Evolutionary conservation across 805 yeast species (phyloP), one percentile per base, ranked within the genome.

Genomic region (Wickerhamiella sergipiensis): DNA sequence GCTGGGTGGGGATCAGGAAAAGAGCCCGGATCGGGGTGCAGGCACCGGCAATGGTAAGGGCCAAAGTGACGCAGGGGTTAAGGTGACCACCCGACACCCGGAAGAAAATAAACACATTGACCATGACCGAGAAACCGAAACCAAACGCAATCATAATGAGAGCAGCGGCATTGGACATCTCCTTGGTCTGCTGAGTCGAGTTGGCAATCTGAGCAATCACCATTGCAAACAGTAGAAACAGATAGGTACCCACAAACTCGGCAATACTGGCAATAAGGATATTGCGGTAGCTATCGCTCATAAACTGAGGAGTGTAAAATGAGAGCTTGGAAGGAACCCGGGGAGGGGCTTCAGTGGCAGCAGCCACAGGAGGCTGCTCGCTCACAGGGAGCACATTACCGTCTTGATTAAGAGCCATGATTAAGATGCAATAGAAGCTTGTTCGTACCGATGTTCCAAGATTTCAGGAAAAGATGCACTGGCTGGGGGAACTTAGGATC

Each of bases 1-100:
- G 64, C 71, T 86, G 95, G 42, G 89, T 58, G 50, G 81, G 45
- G 67, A 77, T 68, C 80, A 82, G 78, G 51, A 83, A 64, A 21
- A 71, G 65, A 58, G 83, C 89, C 66, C 92, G 78, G 31, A 82
- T 54, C 51, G 88, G 86, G 43, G 86, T 76, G 53, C 83, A 74
- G 50, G 86, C 90, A 56, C 84, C 76, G 19, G 85, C 81, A 44
- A 83, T 69, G n/a, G 79, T 75, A 63, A 86, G 71, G 26, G 88
- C 71, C 42, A 85, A 71, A 21, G 95, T 81, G 43, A 86, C 95
- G 48, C 92, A 90, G 12, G 95, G 95, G 71, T 86, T 86, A 65
- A 86, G 76, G 71, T 84, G 85, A 71, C 92, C 95, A 62, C 95
- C 95, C 40, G 92, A 83, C 54, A 86, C 77, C 66, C 86, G 77